A percentile compares a stretch with the other conserved stretches of the same genome.
These are phyloP conservation scores for Hippophae gyantsensis DNA, from an alignment of 306 rosid species.

Conservation along the genomic window DNA sequence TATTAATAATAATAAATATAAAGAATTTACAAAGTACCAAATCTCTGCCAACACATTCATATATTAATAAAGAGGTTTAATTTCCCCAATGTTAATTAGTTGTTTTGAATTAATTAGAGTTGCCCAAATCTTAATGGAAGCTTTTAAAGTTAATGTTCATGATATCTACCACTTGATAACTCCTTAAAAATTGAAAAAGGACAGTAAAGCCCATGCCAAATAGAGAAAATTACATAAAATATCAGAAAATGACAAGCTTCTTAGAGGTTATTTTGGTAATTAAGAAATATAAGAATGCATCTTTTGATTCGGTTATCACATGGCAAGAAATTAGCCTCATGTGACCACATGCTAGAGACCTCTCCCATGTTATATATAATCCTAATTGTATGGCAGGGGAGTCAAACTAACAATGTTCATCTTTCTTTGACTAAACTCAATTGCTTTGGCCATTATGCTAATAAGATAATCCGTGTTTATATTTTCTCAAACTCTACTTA, in stretches of 20 bases:
- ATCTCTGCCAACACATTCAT: conserved; percentile 28
- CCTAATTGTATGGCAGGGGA: conserved; percentile 47
- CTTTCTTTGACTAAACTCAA: conserved; percentile 45
- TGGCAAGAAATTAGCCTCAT: conserved; percentile 68
- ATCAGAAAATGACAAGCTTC: conserved; percentile 28
- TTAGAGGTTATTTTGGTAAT: conserved; percentile 42
- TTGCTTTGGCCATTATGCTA: conserved; percentile 23
- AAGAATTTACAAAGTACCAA: conserved; percentile 1
- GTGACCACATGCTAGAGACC: conserved; percentile 86
- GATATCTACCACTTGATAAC: conserved; percentile 39
- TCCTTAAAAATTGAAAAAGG: conserved; percentile 2
- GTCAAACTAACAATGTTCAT: conserved; percentile 41
- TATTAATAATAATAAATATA: too few relatives aligned
- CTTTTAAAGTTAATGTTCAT: conserved; percentile 43
- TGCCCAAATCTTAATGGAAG: conserved; percentile 62
- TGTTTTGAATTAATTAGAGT: conserved; percentile 65
- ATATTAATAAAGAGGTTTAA: conserved; percentile 55
- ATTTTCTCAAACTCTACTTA: conserved; percentile 22
- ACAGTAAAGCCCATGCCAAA: conserved; percentile 33
- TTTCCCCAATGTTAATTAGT: conserved; percentile 52
- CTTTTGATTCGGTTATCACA: conserved; percentile 56
- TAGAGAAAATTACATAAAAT: conserved; percentile 16
- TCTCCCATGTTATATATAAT: conserved; percentile 53
- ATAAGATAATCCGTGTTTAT: conserved; percentile 16
- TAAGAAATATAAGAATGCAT: conserved; percentile 4